Percentiles rank a stretch among this genome's conserved stretches.
Conservation (phyloP, 2,329 filamentous ascomycete species). For the Neonectria magnoliae region DNA sequence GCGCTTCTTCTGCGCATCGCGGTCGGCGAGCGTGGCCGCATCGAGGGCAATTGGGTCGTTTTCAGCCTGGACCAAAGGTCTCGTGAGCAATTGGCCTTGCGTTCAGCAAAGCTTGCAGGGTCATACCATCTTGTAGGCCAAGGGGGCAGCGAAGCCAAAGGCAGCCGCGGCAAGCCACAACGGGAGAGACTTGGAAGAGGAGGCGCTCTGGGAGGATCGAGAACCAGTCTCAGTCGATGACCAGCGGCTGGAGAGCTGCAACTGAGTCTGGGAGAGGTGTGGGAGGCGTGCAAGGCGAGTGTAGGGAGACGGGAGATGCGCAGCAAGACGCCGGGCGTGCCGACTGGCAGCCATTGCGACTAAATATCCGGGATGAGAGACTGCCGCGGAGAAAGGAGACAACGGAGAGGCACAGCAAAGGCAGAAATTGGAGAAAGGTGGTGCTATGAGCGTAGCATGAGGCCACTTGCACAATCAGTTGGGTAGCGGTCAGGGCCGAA, state of each 20-base stretch:
- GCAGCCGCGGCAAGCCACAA: slow-evolving; percentile 52
- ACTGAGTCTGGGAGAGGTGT: slow-evolving; percentile 41
- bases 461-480: slow-evolving; percentile 34
- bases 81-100: slow-evolving; percentile 29
- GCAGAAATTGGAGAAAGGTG: slow-evolving; percentile 34
- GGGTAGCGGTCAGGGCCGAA: slow-evolving; percentile 38
- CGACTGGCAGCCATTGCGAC: slow-evolving; percentile 45
- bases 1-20: slow-evolving; percentile 83
- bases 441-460: slow-evolving; percentile 35
- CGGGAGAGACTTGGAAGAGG: slow-evolving; percentile 31
- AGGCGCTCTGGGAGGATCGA: slow-evolving; percentile 31
- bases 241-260: slow-evolving; percentile 38
- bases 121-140: slow-evolving; percentile 69
- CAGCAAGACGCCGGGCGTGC: slow-evolving; percentile 44
- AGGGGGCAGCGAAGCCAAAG: slow-evolving; percentile 60
- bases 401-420: slow-evolving; percentile 21
- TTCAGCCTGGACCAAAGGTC: slow-evolving; percentile 48
- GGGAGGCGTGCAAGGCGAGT: slow-evolving; percentile 35
- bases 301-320: slow-evolving; percentile 42
- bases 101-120: not conserved
- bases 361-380: slow-evolving; percentile 32
- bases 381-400: slow-evolving; percentile 1
- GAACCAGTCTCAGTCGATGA: slow-evolving; percentile 39
- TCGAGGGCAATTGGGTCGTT: slow-evolving; percentile 63
- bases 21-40: slow-evolving; percentile 79